Evolutionary conservation across 179 eudicot species (phyloP), one percentile per base, ranked within the genome.

Genomic region (Drosera spatulata): DNA sequence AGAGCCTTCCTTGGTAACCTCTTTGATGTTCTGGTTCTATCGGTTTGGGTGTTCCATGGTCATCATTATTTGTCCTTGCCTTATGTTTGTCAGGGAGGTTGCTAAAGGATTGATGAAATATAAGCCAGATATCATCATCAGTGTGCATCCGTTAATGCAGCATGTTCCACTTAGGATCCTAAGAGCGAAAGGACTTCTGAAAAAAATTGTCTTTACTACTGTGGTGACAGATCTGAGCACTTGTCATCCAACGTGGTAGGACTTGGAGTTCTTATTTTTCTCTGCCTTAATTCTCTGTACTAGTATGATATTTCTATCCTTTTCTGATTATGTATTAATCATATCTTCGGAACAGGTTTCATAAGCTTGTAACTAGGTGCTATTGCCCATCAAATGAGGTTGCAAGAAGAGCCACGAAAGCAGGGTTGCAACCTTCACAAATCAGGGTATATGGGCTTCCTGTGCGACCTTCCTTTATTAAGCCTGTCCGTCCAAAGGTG

Each of bases 91-190:
- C 82, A 93, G 99, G 71, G 93, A 93, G 84, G 95, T 89, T 68
- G 87, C 88, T 41, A 86, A 79, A 74, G 97, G 97, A 58, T 76
- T 93, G 82, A 86, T 93, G 95, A 82, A 93, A 66, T 93, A 93
- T 85, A 73, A 78, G 76, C 97, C 99, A 64, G 97, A 89, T 76
- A 85, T 93, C 15, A 93, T 93, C 52, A 85, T 93, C 66, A 93
- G 97, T 59, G 99, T 93, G 66, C 99, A 93, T 77, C 99, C 99
- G 65, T 56, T 93, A 63, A 93, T 93, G 99, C 99, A 93, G 68
- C 99, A 93, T 76, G 95, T 93, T 66, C 96, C 99, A 7, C 93
- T 93, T 58, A 93, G 93, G 66, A 73, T 93, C 67, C 76, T 93
- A 75, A 90, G 91, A 83, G 66, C 83, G 37, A 89, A 75, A 71